phyloP scores from a whole-genome alignment of 2,329 filamentous ascomycete species.

The Aureobasidium mangrovei region DNA sequence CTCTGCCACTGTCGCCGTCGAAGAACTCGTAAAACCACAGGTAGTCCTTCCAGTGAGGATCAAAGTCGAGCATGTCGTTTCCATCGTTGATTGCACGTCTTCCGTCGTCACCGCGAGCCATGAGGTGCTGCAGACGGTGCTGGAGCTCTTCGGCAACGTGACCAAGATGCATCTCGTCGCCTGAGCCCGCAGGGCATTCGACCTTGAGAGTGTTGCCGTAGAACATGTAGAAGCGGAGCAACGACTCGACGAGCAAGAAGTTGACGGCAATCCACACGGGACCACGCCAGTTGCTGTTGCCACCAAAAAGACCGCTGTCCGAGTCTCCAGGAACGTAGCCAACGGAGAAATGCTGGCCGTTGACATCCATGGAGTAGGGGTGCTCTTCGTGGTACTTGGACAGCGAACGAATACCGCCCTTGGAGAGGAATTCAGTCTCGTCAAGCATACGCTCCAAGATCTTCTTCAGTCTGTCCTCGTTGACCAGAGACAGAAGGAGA shows the following conservation, averaged over 20 bases:
- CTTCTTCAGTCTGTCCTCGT: slow-evolving; percentile 81
- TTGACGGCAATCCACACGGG: slow-evolving; percentile 96
- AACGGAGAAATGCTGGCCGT: slow-evolving; percentile 80
- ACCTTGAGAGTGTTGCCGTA: slow-evolving; percentile 83
- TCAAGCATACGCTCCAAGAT: slow-evolving; percentile 89
- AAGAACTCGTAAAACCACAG: slow-evolving; percentile 98
- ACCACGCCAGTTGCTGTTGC: slow-evolving; percentile 94
- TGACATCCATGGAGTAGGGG: slow-evolving; percentile 91
- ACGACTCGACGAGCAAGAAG: slow-evolving; percentile 84
- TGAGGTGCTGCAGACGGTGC: slow-evolving; percentile 86
- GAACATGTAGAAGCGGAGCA: slow-evolving; percentile 94
- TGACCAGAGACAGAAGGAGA: slow-evolving; percentile 80
- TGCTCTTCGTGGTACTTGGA: slow-evolving; percentile 86
- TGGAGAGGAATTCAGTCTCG: slow-evolving; percentile 84
- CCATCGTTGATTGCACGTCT: slow-evolving; percentile 81
- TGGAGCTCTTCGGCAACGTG: slow-evolving; percentile 93
- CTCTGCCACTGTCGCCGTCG: slow-evolving; percentile 81
- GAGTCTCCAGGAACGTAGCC: slow-evolving; percentile 92
- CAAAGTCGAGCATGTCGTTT: slow-evolving; percentile 78
- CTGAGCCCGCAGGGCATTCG: slow-evolving; percentile 87
- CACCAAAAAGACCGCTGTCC: slow-evolving; percentile 87
- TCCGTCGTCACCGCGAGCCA: slow-evolving; percentile 74
- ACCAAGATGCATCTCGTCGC: slow-evolving; percentile 90
- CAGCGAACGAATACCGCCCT: slow-evolving; percentile 82
- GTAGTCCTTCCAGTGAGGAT: slow-evolving; percentile 86